These are phyloP conservation scores for Chlorociboria aeruginascens DNA, from an alignment of 495 filamentous ascomycete genomes.

Conservation along the genomic window DNA sequence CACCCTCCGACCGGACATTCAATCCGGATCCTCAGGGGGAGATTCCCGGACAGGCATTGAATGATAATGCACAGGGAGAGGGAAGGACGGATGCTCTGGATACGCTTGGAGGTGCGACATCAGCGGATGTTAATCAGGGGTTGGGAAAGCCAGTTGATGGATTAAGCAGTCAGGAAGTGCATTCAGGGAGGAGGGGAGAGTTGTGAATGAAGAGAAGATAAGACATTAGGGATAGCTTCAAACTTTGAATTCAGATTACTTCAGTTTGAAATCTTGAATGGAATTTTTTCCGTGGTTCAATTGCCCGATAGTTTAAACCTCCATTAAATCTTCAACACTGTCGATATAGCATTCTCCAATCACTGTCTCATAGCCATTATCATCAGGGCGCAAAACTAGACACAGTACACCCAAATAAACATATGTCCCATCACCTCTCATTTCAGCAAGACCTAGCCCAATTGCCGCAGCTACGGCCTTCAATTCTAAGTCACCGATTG, in stretches of 20 bases:
- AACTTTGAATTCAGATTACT: not conserved
- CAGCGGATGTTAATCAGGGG: conserved; percentile 45
- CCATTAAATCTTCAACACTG: not conserved
- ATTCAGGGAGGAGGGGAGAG: conserved; percentile 8
- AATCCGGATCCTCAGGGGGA: conserved; percentile 38
- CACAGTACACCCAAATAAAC: not conserved
- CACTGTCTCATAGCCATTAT: not conserved
- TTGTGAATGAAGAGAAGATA: too few relatives aligned
- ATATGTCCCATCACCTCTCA: not conserved
- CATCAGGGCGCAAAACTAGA: not conserved
- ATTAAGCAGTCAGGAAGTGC: conserved; percentile 44
- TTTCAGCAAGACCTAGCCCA: too few relatives aligned
- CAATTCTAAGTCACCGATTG: too few relatives aligned
- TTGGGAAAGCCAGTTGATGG: conserved; percentile 51
- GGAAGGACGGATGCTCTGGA: conserved; percentile 36
- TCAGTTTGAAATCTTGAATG: not conserved
- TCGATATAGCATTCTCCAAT: not conserved
- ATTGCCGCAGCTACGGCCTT: too few relatives aligned
- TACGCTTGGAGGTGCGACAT: conserved; percentile 52
- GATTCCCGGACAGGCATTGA: conserved; percentile 29
- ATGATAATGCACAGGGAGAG: conserved; percentile 27
- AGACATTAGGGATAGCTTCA: too few relatives aligned
- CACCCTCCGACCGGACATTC: conserved; percentile 50
- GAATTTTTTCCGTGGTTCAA: not conserved
- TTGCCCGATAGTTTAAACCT: not conserved